These are phyloP conservation scores for Alternaria gansuensis DNA, from an alignment of 2,329 filamentous ascomycete species.

Conservation along the genomic window DNA sequence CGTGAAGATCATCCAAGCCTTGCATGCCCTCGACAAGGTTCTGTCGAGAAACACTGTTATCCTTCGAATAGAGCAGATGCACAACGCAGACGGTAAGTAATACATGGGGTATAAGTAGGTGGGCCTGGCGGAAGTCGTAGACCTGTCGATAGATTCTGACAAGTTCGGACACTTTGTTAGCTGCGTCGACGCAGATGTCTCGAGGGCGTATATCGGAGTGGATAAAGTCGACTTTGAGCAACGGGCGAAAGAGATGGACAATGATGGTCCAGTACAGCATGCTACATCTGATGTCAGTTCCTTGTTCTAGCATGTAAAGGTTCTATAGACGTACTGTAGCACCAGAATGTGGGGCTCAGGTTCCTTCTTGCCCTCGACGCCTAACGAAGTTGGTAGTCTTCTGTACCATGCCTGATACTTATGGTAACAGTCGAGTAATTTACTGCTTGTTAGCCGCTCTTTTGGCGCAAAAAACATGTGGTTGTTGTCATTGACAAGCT, in stretches of 20 bases:
- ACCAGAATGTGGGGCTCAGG: conserved; percentile 78
- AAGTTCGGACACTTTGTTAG: conserved; percentile 56
- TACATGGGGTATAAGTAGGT: conserved; percentile 52
- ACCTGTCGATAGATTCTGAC: conserved; percentile 55
- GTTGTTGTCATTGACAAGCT: conserved; percentile 75
- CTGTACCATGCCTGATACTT: conserved; percentile 78
- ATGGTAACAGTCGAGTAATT: conserved; percentile 70
- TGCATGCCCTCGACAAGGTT: conserved; percentile 56
- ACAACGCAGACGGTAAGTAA: conserved; percentile 56
- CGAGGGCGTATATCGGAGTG: conserved; percentile 70
- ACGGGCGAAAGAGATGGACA: conserved; percentile 76
- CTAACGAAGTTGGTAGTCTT: conserved; percentile 69
- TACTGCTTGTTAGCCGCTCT: conserved; percentile 69
- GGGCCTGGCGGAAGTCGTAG: conserved; percentile 55
- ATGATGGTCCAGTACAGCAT: conserved; percentile 77
- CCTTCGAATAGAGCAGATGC: conserved; percentile 57
- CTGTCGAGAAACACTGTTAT: conserved; percentile 45
- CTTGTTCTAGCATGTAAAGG: neutral
- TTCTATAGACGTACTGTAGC: conserved; percentile 69
- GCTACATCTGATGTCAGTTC: conserved; percentile 32
- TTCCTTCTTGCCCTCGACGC: conserved; percentile 58
- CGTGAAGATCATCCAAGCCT: conserved; percentile 55
- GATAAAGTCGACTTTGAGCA: conserved; percentile 69
- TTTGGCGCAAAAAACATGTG: conserved; percentile 77
- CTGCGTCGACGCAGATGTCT: conserved; percentile 68